These are phyloP conservation scores for Trametes punicea DNA, from an alignment of 768 basidiomycete species.

Conservation along the genomic window DNA sequence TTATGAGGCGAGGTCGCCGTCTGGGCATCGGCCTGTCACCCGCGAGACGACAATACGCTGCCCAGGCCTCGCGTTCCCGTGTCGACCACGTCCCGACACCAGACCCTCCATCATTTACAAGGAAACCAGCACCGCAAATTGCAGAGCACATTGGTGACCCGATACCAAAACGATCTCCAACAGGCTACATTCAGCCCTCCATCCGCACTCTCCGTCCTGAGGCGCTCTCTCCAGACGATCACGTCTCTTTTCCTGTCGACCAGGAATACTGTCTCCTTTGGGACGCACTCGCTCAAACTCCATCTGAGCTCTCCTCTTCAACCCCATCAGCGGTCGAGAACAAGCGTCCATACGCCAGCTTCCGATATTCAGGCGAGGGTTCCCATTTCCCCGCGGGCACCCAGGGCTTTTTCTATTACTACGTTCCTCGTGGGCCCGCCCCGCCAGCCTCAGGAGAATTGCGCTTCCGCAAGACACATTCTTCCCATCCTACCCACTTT, in stretches of 20 bases:
- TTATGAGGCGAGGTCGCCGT: too few species aligned
- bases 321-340: background rate
- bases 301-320: background rate
- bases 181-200: background rate
- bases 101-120: too few species aligned
- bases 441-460: background rate
- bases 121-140: too few species aligned
- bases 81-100: too few species aligned
- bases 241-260: background rate
- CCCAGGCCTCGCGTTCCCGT: too few species aligned
- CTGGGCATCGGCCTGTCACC: too few species aligned
- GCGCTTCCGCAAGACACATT: background rate
- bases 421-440: background rate
- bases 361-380: background rate
- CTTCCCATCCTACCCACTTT: background rate
- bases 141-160: too few species aligned
- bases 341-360: background rate
- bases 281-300: background rate
- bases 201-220: background rate
- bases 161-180: background rate
- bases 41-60: too few species aligned
- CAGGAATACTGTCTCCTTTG: constrained; percentile 2
- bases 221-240: background rate
- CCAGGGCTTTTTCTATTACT: constrained; percentile 2
- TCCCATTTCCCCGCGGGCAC: background rate